Evolutionary conservation across 2,329 filamentous ascomycete genomes (phyloP), one percentile per base, ranked within the genome.

Genomic region (Epichloe aotearoae): DNA sequence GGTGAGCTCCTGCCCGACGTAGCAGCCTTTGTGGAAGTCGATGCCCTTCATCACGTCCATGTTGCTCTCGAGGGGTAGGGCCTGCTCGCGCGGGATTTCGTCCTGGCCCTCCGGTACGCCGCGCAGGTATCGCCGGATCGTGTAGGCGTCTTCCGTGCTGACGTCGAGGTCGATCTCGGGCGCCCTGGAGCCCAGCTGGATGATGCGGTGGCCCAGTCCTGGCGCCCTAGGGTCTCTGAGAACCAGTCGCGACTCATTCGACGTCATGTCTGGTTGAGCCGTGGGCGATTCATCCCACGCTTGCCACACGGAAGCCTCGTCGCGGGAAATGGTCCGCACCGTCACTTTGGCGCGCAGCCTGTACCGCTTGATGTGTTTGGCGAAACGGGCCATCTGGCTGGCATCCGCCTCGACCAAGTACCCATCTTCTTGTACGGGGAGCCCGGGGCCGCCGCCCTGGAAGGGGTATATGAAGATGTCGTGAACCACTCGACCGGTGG

Each of bases 21-120:
- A 98, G 69, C 93, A 98, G 7, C 93, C 93, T 71, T 98, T 98
- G 62, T 82, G 82, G 71, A 93, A 98, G 68, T 96, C 88, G 57
- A 98, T 84, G 26, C 82, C 93, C 46, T 79, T 77, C 76, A 87
- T 87, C 53, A 87, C 70, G 67, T 98, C 93, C 64, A 97, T 77
- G 65, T 96, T 96, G 62, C 77, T 84, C 68, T 97, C 91, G 66
- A 90, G 83, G 1, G 93, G 91, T 50, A 98, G 73, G 1, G 88
- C 82, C 17, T 76, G 71, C 56, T 85, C 85, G 52, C 75, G 70
- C 6, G 79, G 65, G 19, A 98, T 82, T 71, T 98, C 93, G 15
- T 70, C 64, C 63, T 87, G 86, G 2, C 93, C 91, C 69, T 98
- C 93, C 1, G 91, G 74, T 1, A 98, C 79, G 47, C 93, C 93